phyloP scores from a whole-genome alignment of 495 filamentous ascomycete genomes.

The Aspergillus biplanus region DNA sequence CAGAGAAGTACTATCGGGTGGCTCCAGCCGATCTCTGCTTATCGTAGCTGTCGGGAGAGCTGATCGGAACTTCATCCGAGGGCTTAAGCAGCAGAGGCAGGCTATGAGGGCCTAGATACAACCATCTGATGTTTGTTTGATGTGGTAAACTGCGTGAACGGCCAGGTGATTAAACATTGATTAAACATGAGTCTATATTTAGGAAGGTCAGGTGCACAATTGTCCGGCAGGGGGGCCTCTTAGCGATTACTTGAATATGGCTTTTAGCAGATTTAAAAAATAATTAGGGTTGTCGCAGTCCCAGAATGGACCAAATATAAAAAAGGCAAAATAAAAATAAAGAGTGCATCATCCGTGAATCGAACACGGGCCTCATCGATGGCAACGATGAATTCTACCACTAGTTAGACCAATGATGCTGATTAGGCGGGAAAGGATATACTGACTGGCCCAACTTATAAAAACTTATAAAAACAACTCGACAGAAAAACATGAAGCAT shows the following conservation, averaged over 20 bases:
- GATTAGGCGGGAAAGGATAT: background rate
- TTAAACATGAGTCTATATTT: too few species aligned
- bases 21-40: background rate
- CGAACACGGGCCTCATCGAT: constrained; percentile 60
- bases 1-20: background rate
- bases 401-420: constrained; percentile 59
- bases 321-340: constrained; percentile 15
- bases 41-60: background rate
- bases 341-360: constrained; percentile 55
- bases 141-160: too few species aligned
- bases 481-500: background rate
- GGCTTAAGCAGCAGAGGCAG: background rate
- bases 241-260: too few species aligned
- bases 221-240: too few species aligned
- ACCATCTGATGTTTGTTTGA: too few species aligned
- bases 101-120: too few species aligned
- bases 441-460: background rate
- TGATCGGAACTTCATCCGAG: background rate
- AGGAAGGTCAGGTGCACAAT: too few species aligned
- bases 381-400: constrained; percentile 62
- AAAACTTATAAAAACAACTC: background rate
- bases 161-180: too few species aligned
- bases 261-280: too few species aligned
- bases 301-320: too few species aligned
- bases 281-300: too few species aligned